Base-by-base conservation (phyloP, 306 rosid genomes). In the Aeschynomene evenia region DNA sequence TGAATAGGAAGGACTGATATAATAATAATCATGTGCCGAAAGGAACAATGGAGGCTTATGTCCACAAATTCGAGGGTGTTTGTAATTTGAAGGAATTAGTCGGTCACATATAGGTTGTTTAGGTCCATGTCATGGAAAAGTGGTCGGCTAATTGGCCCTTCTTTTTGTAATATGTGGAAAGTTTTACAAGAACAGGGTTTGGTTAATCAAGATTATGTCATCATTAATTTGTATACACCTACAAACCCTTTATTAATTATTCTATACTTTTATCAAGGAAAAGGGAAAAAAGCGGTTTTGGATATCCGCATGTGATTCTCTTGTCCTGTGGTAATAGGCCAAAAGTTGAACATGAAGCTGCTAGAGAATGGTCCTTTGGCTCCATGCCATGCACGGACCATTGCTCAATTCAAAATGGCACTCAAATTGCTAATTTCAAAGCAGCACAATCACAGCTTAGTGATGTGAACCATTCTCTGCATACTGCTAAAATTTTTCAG, bases 1-100 rank as follows among this genome's bases (percentile, higher is more conserved):
- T 28, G 75, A 58, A 46, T 79, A 71, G 53, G 78, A 65, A 55
- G 61, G 23, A 77, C 73, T n/a, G n/a, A n/a, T n/a, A n/a, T n/a
- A n/a, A n/a, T n/a, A n/a, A 82, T 52, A 59, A 64, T 70, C 76
- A 72, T 46, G 34, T 34, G 46, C 50, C 11, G 68, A 31, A 22
- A 4, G 19, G 46, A 16, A 36, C 68, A 73, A 60, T 70, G 77
- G 71, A 23, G 33, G 7, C 68, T 53, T 58, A 83, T 66, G 73
- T 86, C 73, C 58, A 74, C 12, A 78, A 66, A 36, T 68, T 63
- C 13, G 19, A 10, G 28, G 22, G 9, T 24, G 31, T 20, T 71
- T 29, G 31, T 31, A 9, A 20, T 50, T 11, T 50, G 4, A 7
- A 23, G 13, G 37, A 23, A 45, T 21, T 43, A 40, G 9, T 51